These are phyloP conservation scores for Quillaja saponaria DNA, from an alignment of 306 rosid species.

Conservation along the genomic window DNA sequence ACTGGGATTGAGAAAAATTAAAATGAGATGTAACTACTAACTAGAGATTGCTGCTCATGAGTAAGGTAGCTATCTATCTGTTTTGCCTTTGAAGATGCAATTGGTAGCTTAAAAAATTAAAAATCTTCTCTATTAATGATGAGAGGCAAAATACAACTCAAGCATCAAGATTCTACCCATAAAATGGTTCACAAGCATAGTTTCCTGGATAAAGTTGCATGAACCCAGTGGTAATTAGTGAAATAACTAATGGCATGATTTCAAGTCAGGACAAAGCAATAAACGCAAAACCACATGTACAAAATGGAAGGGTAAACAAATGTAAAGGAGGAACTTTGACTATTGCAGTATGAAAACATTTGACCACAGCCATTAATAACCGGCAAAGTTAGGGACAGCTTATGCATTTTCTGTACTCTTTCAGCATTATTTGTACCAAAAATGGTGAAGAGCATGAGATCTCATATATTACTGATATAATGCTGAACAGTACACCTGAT, in stretches of 20 bases:
- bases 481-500: not conserved
- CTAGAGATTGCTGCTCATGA: too few species aligned
- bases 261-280: conserved; percentile 3
- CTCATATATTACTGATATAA: not conserved
- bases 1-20: not conserved
- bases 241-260: not conserved
- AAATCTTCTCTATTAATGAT: not conserved
- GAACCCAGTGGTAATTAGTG: not conserved
- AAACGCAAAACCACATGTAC: conserved; percentile 13
- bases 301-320: conserved; percentile 7
- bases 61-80: not conserved
- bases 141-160: conserved; percentile 6
- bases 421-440: not conserved
- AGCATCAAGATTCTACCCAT: conserved; percentile 15
- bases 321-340: conserved; percentile 3
- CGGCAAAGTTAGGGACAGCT: conserved; percentile 7
- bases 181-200: conserved; percentile 13
- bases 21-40: conserved; percentile 20
- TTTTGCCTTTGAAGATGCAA: too few species aligned
- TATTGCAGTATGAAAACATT: not conserved
- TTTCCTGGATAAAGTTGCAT: conserved; percentile 15
- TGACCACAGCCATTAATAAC: conserved; percentile 1
- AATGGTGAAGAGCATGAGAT: not conserved
- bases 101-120: too few species aligned
- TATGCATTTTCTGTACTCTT: conserved; percentile 7